Evolutionary conservation across 1,139 yeast genomes (phyloP).

Genomic region (Kodamaea derodonti): DNA sequence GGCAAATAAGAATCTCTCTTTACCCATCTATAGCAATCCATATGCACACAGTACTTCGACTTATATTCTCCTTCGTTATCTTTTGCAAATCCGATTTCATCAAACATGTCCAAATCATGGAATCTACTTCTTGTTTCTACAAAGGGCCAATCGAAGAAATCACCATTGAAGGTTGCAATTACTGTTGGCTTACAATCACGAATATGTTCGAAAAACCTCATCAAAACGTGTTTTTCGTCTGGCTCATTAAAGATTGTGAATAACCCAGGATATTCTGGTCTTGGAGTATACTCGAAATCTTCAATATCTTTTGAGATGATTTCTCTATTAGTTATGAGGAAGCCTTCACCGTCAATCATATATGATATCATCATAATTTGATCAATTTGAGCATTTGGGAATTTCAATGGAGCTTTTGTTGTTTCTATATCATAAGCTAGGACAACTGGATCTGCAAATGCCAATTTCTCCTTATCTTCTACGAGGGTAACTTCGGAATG

Average conservation of each 20-base stretch:
- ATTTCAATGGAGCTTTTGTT: slow-evolving; percentile 91
- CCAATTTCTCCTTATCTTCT: slow-evolving; percentile 72
- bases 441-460: slow-evolving; percentile 97
- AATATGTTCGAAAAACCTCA: slow-evolving; percentile 84
- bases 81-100: slow-evolving; percentile 89
- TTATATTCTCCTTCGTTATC: slow-evolving; percentile 92
- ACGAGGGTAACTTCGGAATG: slow-evolving; percentile 53
- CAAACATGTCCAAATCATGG: slow-evolving; percentile 85
- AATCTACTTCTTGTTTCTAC: slow-evolving; percentile 82
- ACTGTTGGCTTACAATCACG: slow-evolving; percentile 89
- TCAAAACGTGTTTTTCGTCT: slow-evolving; percentile 72
- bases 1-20: slow-evolving; percentile 96
- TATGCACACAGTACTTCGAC: slow-evolving; percentile 88
- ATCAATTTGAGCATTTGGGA: slow-evolving; percentile 91
- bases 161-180: slow-evolving; percentile 97
- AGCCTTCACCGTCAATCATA: slow-evolving; percentile 98
- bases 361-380: slow-evolving; percentile 99
- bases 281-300: slow-evolving; percentile 96
- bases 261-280: slow-evolving; percentile 88
- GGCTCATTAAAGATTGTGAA: slow-evolving; percentile 89
- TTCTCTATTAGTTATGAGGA: slow-evolving; percentile 86
- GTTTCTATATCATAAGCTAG: slow-evolving; percentile 98
- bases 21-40: slow-evolving; percentile 99
- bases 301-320: slow-evolving; percentile 92
- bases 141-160: slow-evolving; percentile 98